A percentile compares a stretch with the other conserved stretches of the same genome.
Conservation (phyloP, 352 stramenopile species). For the Pythium volutum region DNA sequence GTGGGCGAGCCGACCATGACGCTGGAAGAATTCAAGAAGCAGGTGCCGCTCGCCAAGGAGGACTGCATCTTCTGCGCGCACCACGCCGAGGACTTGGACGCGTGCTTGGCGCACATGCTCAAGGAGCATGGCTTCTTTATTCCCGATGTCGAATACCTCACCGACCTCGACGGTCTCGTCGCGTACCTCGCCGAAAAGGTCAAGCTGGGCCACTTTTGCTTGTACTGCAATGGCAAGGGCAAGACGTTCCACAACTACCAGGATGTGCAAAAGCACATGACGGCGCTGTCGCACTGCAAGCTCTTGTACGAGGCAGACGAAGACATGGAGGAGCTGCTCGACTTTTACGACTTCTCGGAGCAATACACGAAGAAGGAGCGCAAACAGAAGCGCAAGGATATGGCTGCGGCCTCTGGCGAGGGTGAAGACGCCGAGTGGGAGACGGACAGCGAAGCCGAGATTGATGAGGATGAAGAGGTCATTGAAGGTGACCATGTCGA, state of each 20-base stretch:
- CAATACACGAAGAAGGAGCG: constrained; percentile 58
- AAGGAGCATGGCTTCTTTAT: constrained; percentile 95
- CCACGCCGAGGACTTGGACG: constrained; percentile 56
- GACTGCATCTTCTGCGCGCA: constrained; percentile 86
- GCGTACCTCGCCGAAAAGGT: constrained; percentile 95
- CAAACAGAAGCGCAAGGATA: constrained; percentile 32
- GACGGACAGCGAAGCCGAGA: constrained; percentile 76
- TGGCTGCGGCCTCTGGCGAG: constrained; percentile 23
- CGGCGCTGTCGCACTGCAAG: constrained; percentile 88
- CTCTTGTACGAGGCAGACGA: constrained; percentile 88
- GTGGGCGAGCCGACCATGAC: constrained; percentile 41
- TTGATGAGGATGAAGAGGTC: constrained; percentile 73
- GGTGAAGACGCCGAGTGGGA: constrained; percentile 62
- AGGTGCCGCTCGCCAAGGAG: constrained; percentile 63
- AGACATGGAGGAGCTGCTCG: constrained; percentile 86
- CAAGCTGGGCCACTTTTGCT: constrained; percentile 92
- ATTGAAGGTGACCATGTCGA: constrained; percentile 53
- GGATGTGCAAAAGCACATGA: constrained; percentile 96
- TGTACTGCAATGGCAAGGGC: constrained; percentile 94
- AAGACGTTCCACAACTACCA: constrained; percentile 88
- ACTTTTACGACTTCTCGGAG: constrained; percentile 90
- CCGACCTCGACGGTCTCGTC: constrained; percentile 89
- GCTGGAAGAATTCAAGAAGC: constrained; percentile 78
- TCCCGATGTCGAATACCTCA: constrained; percentile 91
- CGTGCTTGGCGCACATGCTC: constrained; percentile 89